These are phyloP conservation scores for Helicostylum pulchrum DNA, from an alignment of 192 early-diverging fungal species.

Conservation along the genomic window DNA sequence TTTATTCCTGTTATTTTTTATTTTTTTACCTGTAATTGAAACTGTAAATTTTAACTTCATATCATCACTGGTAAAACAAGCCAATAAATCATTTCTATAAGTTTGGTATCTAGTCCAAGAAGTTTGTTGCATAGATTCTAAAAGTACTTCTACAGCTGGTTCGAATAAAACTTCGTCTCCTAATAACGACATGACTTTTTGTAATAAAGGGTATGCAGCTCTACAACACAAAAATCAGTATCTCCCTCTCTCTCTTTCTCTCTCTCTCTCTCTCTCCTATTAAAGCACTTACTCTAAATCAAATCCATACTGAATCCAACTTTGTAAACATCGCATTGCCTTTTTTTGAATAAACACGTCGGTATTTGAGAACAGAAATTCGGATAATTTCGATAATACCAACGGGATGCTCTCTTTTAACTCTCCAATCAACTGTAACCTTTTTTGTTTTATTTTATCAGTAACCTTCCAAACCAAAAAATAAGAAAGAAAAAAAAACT, in stretches of 20 bases:
- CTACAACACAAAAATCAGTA: slow-evolving; percentile 21
- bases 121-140: slow-evolving; percentile 48
- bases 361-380: slow-evolving; percentile 19
- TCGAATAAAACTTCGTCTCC: slow-evolving; percentile 45
- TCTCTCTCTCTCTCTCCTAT: neutral
- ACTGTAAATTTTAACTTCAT: slow-evolving; percentile 39
- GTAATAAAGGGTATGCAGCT: slow-evolving; percentile 39
- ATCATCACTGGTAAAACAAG: slow-evolving; percentile 49
- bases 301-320: slow-evolving; percentile 56
- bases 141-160: slow-evolving; percentile 47
- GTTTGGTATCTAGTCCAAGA: slow-evolving; percentile 35
- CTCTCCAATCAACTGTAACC: slow-evolving; percentile 31
- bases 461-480: too few relatives aligned
- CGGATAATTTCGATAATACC: slow-evolving; percentile 23
- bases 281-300: slow-evolving; percentile 44
- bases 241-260: neutral
- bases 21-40: slow-evolving; percentile 38
- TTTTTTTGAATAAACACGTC: slow-evolving; percentile 40
- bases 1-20: too few relatives aligned
- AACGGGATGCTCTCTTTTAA: slow-evolving; percentile 25
- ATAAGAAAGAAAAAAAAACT: neutral
- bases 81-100: slow-evolving; percentile 43
- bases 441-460: neutral
- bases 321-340: slow-evolving; percentile 46
- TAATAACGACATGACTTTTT: slow-evolving; percentile 39